These are phyloP conservation scores for Saccharomycopsis guyanensis DNA, from an alignment of 805 yeast genomes.

Conservation along the genomic window DNA sequence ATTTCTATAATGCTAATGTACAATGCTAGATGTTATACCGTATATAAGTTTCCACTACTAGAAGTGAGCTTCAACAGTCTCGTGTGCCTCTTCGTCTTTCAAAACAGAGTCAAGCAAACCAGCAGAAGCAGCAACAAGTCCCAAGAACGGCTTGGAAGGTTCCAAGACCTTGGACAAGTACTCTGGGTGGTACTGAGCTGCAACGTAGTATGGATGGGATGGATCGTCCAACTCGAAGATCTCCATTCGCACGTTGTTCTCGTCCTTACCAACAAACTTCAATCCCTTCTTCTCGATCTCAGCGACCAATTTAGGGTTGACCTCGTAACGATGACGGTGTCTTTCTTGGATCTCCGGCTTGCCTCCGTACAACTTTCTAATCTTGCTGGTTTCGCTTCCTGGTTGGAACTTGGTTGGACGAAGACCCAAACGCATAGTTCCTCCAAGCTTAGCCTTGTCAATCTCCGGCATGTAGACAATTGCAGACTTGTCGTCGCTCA, in stretches of 20 bases:
- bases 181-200: constrained; percentile 98
- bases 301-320: constrained; percentile 75
- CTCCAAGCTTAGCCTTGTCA: constrained; percentile 92
- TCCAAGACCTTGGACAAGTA: constrained; percentile 92
- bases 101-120: constrained; percentile 71
- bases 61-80: too few relatives aligned
- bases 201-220: constrained; percentile 80
- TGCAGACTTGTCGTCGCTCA: constrained; percentile 52
- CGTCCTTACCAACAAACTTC: constrained; percentile 90
- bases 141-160: constrained; percentile 94
- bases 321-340: constrained; percentile 98
- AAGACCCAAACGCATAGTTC: constrained; percentile 97
- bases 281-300: constrained; percentile 73
- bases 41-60: too few relatives aligned
- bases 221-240: constrained; percentile 67
- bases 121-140: constrained; percentile 89
- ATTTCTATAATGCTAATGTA: neutral
- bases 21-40: neutral
- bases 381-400: constrained; percentile 56
- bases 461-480: constrained; percentile 99
- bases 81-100: constrained; percentile 25
- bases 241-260: constrained; percentile 87
- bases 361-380: constrained; percentile 75
- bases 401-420: constrained; percentile 79
- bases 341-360: constrained; percentile 71